Evolutionary conservation across 176 grass and related monocot genomes (phyloP).

Genomic region (Thalia dealbata): DNA sequence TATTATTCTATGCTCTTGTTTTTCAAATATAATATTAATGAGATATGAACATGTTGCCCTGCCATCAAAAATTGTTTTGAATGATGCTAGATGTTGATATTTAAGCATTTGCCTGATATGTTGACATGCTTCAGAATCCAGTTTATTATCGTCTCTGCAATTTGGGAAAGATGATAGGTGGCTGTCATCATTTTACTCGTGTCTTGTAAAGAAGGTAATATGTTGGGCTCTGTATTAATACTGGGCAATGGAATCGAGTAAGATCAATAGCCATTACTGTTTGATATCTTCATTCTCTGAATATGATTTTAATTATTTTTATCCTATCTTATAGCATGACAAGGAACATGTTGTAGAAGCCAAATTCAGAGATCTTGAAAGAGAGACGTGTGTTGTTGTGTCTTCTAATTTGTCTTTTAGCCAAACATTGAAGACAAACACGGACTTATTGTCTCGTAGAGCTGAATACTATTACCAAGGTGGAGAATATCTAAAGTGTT

Average conservation of each 20-base stretch:
- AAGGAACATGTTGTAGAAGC: slow-evolving; percentile 77
- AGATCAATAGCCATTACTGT: background rate
- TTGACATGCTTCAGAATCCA: slow-evolving; percentile 51
- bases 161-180: slow-evolving; percentile 92
- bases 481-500: slow-evolving; percentile 95
- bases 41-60: background rate
- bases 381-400: slow-evolving; percentile 45
- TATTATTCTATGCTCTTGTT: no score
- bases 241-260: no score
- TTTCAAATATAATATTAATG: no score
- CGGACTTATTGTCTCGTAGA: slow-evolving; percentile 77
- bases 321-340: slow-evolving; percentile 53
- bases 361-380: slow-evolving; percentile 89
- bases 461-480: slow-evolving; percentile 87
- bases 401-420: slow-evolving; percentile 45
- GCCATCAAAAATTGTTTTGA: background rate
- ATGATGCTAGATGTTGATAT: background rate
- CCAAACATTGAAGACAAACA: slow-evolving; percentile 70
- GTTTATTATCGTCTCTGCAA: slow-evolving; percentile 65
- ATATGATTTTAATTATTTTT: background rate
- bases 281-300: background rate
- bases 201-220: slow-evolving; percentile 82
- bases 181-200: slow-evolving; percentile 79
- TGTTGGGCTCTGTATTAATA: background rate
- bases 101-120: background rate